Conservation (phyloP, 306 rosid species). For the Dryas octopetala region DNA sequence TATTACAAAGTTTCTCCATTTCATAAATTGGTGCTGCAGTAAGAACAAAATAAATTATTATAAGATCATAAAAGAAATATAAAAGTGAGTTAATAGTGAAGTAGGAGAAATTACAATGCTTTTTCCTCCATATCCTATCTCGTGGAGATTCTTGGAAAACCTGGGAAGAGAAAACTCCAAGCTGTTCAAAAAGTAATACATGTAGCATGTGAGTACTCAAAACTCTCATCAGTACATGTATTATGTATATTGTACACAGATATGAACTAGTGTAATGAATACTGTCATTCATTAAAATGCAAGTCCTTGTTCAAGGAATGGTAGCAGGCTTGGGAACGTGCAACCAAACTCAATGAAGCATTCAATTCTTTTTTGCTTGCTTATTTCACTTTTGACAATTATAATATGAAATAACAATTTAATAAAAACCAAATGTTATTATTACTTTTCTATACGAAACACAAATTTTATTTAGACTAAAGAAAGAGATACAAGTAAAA, state of each 20-base stretch:
- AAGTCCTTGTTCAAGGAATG: not conserved
- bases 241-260: not conserved
- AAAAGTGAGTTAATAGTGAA: conserved; percentile 26
- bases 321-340: not conserved
- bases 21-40: conserved; percentile 76
- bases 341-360: not conserved
- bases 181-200: conserved; percentile 58
- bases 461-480: too few relatives aligned
- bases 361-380: not conserved
- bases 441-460: not conserved
- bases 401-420: not conserved
- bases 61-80: not conserved
- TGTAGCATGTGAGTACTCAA: conserved; percentile 36
- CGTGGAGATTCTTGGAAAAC: conserved; percentile 94
- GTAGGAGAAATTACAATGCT: conserved; percentile 59
- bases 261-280: not conserved
- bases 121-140: conserved; percentile 82
- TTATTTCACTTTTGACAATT: not conserved
- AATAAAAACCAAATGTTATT: too few relatives aligned
- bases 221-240: conserved; percentile 19
- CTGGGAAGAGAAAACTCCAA: conserved; percentile 99
- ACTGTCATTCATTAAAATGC: not conserved
- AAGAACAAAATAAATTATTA: conserved; percentile 27
- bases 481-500: not conserved
- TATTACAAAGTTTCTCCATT: conserved; percentile 93